Base-by-base conservation (phyloP, 2,329 filamentous ascomycete species). In the Diplodia intermedia region DNA sequence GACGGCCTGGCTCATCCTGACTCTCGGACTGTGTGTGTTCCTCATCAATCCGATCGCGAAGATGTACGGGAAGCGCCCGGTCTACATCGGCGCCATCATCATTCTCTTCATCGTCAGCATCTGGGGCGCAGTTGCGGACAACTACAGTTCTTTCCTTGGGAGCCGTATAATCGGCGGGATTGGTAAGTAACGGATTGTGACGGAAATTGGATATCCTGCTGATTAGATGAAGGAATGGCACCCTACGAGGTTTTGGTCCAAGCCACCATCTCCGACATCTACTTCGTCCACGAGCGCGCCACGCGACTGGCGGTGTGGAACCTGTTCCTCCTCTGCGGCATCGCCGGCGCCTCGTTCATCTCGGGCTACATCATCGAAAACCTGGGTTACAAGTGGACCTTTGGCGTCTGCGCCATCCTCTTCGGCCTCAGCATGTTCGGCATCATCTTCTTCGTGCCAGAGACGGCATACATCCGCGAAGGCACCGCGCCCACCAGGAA, bases 211-310 rank as follows among this genome's bases (percentile, higher is more conserved):
- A 43, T 0, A 6, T 15, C 3, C 18, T 47, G 18, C 66, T 68
- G 29, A 68, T 29, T 20, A 9, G 2, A 11, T 38, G 14, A 15
- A 68, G 66, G 82, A 4, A 85, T 85, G 81, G 82, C 83, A 0
- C 80, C 84, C 0, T 82, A 82, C 67, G 85, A 86, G 71, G 80
- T 84, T 2, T 74, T 87, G 6, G 83, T 86, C 4, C 84, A 85
- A 73, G 83, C 82, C 72, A 86, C 83, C 0, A 79, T 82, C 43
- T 79, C 76, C 1, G 81, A 83, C 68, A 68, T 83, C 15, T 83
- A 79, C 71, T 83, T 82, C 66, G 79, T 83, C 15, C 81, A 83
- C 70, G 77, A 82, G 70, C 76, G 81, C 40, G 81, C 75, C 4
- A 77, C 78, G 9, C 75, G 78, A 6, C 75, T 81, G 29, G 75